phyloP scores from a whole-genome alignment of 2,329 filamentous ascomycete genomes.

The Cryoendolithus antarcticus region DNA sequence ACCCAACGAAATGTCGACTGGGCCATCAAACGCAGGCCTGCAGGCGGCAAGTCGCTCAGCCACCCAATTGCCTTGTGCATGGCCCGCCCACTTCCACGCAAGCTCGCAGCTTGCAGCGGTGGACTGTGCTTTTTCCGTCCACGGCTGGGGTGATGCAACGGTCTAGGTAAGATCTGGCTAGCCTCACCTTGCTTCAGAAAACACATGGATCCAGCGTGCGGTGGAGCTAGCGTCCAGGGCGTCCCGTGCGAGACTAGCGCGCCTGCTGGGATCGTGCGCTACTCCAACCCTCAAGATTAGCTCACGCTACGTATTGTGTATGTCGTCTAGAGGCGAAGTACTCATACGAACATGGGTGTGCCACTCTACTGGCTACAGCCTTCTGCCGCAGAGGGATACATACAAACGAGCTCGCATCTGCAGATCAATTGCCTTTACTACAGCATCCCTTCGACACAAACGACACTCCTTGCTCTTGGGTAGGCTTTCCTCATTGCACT shows the following conservation, averaged over 20 bases:
- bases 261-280: conserved; percentile 4
- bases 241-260: conserved; percentile 4
- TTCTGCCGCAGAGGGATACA: conserved; percentile 4
- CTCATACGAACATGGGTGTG: conserved; percentile 6
- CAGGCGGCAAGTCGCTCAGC: conserved; percentile 5
- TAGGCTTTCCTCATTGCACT: too few relatives aligned
- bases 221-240: conserved; percentile 6
- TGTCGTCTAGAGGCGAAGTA: conserved; percentile 7
- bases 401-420: conserved; percentile 1
- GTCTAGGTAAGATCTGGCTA: conserved; percentile 3
- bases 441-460: not conserved
- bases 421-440: not conserved
- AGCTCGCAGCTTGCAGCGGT: conserved; percentile 3
- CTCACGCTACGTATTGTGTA: conserved; percentile 6
- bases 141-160: conserved; percentile 3
- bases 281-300: conserved; percentile 6
- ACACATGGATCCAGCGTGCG: conserved; percentile 3
- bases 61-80: conserved; percentile 4
- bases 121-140: conserved; percentile 5
- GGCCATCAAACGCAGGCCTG: not conserved
- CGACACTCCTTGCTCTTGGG: too few relatives aligned
- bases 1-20: conserved; percentile 2
- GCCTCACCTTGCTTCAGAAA: conserved; percentile 4
- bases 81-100: conserved; percentile 5
- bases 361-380: conserved; percentile 4